These are phyloP conservation scores for Zygosaccharomyces gambellarensis DNA, from an alignment of 805 yeast species.

Conservation along the genomic window DNA sequence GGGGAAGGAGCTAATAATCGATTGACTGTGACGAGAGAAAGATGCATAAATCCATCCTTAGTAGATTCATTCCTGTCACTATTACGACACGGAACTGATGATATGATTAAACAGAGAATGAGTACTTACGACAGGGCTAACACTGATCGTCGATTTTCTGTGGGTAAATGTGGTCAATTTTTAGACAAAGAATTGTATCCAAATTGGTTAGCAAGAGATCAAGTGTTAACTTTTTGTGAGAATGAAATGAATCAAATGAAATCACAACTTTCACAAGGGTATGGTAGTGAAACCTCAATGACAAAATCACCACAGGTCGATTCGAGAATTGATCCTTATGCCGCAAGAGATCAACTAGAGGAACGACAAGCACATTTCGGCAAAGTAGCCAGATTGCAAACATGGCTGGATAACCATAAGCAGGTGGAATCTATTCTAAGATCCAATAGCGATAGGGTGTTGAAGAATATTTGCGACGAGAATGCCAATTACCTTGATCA, in stretches of 20 bases:
- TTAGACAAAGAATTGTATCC: slow-evolving; percentile 38
- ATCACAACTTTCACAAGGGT: slow-evolving; percentile 29
- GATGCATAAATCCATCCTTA: slow-evolving; percentile 30
- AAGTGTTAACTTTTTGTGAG: slow-evolving; percentile 41
- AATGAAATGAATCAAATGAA: slow-evolving; percentile 31
- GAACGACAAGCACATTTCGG: slow-evolving; percentile 29
- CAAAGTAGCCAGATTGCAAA: slow-evolving; percentile 30
- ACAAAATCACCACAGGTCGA: slow-evolving; percentile 22
- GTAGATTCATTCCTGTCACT: slow-evolving; percentile 30
- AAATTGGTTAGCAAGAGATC: slow-evolving; percentile 43
- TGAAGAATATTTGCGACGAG: slow-evolving; percentile 37
- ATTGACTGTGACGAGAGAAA: slow-evolving; percentile 24
- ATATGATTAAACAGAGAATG: slow-evolving; percentile 41
- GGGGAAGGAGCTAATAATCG: slow-evolving; percentile 12
- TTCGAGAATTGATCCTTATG: slow-evolving; percentile 48
- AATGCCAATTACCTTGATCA: slow-evolving; percentile 25
- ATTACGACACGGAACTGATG: slow-evolving; percentile 40
- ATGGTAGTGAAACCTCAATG: slow-evolving; percentile 18
- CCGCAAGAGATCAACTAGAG: slow-evolving; percentile 37
- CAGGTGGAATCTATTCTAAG: slow-evolving; percentile 40
- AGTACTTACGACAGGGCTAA: slow-evolving; percentile 37
- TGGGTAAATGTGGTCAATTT: slow-evolving; percentile 35
- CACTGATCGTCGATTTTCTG: slow-evolving; percentile 11
- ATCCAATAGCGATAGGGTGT: slow-evolving; percentile 33
- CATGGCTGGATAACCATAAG: slow-evolving; percentile 40